These are phyloP conservation scores for Ascochyta pisi DNA, from an alignment of 2,329 filamentous ascomycete species.

Conservation along the genomic window DNA sequence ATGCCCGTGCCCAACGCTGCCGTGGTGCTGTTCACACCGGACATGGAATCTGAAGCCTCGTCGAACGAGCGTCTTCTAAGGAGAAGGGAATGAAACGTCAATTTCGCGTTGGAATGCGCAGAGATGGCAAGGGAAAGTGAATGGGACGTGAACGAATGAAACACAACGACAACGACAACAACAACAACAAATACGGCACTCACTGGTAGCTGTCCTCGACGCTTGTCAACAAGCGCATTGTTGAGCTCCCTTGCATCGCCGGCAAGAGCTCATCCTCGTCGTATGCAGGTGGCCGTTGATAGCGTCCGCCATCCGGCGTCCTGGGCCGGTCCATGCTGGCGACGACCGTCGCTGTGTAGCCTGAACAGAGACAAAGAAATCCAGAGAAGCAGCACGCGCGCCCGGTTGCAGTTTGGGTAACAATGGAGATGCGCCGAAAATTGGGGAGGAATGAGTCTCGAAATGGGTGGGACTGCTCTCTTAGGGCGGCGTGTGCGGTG, in stretches of 20 bases:
- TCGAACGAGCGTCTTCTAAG: constrained; percentile 37
- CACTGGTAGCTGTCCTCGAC: constrained; percentile 52
- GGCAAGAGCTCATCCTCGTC: constrained; percentile 50
- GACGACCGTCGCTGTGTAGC: constrained; percentile 22
- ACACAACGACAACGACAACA: too few species aligned
- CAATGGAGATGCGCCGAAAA: constrained; percentile 16
- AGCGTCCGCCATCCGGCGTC: constrained; percentile 45
- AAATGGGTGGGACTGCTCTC: constrained; percentile 20
- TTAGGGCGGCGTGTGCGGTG: constrained; percentile 12
- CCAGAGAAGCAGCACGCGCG: background rate
- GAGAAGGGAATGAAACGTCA: constrained; percentile 24
- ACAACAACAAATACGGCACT: constrained; percentile 37
- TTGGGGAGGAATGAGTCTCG: constrained; percentile 27
- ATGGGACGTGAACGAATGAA: too few species aligned
- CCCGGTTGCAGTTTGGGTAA: constrained; percentile 10
- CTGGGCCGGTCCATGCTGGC: constrained; percentile 44
- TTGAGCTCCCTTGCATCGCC: constrained; percentile 50
- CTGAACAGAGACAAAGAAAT: background rate
- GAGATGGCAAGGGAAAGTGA: constrained; percentile 3
- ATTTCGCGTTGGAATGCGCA: constrained; percentile 25
- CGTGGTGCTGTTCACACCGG: constrained; percentile 41
- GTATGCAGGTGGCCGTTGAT: constrained; percentile 55
- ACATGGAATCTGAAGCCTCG: constrained; percentile 43
- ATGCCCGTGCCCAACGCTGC: constrained; percentile 41
- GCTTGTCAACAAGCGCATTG: constrained; percentile 59